A percentile compares a stretch with the other conserved stretches of the same genome.
These are phyloP conservation scores for Ceratobasidium sp. DNA, from an alignment of 1,284 basidiomycete species.

Conservation along the genomic window DNA sequence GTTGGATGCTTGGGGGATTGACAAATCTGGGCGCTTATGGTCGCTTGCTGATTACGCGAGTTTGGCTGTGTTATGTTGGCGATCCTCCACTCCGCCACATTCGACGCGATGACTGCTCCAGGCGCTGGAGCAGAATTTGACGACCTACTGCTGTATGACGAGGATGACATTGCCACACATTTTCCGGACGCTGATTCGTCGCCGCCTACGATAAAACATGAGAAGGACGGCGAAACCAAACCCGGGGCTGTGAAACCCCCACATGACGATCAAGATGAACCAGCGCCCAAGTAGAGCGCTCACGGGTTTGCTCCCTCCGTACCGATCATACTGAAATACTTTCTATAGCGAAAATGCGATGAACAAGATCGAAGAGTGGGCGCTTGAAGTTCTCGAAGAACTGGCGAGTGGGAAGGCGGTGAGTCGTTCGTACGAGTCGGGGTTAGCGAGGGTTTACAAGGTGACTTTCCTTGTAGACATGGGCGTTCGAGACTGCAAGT, in stretches of 20 bases:
- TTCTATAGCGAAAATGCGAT: constrained; percentile 19
- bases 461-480: background rate
- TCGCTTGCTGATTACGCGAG: constrained; percentile 9
- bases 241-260: background rate
- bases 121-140: background rate
- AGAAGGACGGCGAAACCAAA: background rate
- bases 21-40: constrained; percentile 8
- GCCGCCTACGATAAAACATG: background rate
- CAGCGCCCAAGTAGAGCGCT: background rate
- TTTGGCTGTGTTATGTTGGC: no score
- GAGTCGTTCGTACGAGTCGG: background rate
- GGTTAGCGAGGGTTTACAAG: background rate
- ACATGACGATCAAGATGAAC: background rate
- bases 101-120: no score
- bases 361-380: constrained; percentile 26
- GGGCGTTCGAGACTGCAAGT: constrained; percentile 14
- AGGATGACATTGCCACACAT: background rate
- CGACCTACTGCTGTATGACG: background rate
- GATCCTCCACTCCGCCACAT: background rate
- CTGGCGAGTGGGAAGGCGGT: constrained; percentile 30
- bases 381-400: constrained; percentile 36
- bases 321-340: background rate
- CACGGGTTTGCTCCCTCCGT: background rate
- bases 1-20: background rate
- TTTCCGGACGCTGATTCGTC: background rate